Evolutionary conservation across 139 green algal genomes (phyloP).

Genomic region (Gonium pectorale): DNA sequence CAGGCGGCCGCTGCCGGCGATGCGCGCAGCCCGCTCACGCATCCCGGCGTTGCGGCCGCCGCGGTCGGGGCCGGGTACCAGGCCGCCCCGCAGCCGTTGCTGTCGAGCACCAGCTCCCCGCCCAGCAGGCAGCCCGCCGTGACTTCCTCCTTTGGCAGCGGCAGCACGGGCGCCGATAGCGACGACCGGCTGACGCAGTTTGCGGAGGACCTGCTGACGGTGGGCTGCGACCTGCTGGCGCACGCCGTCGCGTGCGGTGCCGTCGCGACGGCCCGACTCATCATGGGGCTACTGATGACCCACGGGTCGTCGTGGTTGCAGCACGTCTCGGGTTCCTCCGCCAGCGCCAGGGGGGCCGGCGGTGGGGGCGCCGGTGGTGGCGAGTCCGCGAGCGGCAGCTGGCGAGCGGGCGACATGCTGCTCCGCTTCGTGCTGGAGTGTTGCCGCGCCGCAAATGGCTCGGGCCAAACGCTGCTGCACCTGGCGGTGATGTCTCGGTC

Average conservation of each 20-base stretch:
- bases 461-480: conserved; percentile 21
- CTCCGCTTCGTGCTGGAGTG: not conserved
- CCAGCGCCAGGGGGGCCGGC: not conserved
- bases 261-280: not conserved
- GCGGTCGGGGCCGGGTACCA: not conserved
- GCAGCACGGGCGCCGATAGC: not conserved
- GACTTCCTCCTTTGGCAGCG: not conserved
- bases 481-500: conserved; percentile 10
- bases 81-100: not conserved
- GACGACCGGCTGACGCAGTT: not conserved
- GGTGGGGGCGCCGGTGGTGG: not conserved
- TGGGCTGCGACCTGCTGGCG: conserved; percentile 18
- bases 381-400: not conserved
- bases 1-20: not conserved
- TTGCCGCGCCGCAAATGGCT: not conserved
- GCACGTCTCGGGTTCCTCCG: not conserved
- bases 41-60: not conserved
- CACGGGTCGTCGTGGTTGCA: not conserved
- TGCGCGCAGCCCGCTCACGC: not conserved
- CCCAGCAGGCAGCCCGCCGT: not conserved
- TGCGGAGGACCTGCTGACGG: conserved; percentile 8
- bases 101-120: not conserved
- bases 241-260: not conserved
- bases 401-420: not conserved
- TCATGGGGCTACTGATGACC: not conserved